Base-by-base conservation (phyloP, 805 yeast genomes). In the Wilhelminamyces savonicus region DNA sequence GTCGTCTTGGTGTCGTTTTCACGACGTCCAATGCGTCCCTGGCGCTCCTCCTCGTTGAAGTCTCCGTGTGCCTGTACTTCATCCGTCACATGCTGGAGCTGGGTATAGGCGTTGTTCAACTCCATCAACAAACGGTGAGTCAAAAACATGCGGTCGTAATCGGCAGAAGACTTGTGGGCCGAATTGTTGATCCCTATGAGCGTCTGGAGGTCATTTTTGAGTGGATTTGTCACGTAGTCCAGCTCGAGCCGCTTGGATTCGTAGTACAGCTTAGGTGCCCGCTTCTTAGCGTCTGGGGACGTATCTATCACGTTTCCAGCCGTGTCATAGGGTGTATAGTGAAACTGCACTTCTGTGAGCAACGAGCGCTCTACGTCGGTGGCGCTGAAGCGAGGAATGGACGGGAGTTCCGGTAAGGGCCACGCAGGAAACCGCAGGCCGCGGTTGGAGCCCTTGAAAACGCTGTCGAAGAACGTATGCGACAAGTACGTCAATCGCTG, bases 301-400 rank as follows among this genome's bases (percentile, higher is more conserved):
- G 30, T 28, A 12, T 35, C 39, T 10, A 31, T 34, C 1, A 35
- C 39, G 25, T 54, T 48, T 38, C 59, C 59, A 14, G 66, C 66
- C 3, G 69, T 55, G 30, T 71, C 73, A 37, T 72, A 71, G 23
- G 74, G 69, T 7, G 68, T 62, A 32, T 62, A 72, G 35, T 71
- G 78, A 49, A 74, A 81, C 30, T 70, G 74, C 3, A 82, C 90
- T 48, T 83, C 94, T 1, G 85, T 78, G 28, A 82, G 55, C 33
- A 83, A 54, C 0, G 92, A 79, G 43, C 73, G 70, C 48, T 87
- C 95, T 13, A 87, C 94, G 51, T 87, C 96, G 39, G 63, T 61
- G 1, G 88, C 69, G 3, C 71, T 70, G 44, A 74, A 86, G 23
- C 65, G 63, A 2, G 80, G 76, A 4, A 86, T 74, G 2, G 64